Conservation (phyloP, 192 early-diverging fungal genomes). For the Podila minutissima region DNA sequence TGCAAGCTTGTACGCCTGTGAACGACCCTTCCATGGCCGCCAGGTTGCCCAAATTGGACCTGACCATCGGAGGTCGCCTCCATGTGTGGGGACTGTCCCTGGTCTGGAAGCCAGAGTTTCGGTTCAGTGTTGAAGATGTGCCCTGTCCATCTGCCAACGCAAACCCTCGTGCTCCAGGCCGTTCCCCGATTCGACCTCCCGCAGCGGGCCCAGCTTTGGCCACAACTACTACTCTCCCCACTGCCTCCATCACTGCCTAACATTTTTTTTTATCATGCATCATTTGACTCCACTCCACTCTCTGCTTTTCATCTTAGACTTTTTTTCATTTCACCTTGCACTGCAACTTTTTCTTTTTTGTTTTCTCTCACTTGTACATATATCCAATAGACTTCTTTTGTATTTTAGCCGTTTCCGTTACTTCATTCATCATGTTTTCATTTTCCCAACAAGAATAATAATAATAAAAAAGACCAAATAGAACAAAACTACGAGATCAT, state of each 20-base stretch:
- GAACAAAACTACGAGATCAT: too few relatives aligned
- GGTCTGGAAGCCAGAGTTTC: slow-evolving; percentile 43
- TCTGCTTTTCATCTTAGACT: background rate
- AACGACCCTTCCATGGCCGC: background rate
- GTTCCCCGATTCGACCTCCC: background rate
- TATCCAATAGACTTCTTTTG: background rate
- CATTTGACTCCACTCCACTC: too few relatives aligned
- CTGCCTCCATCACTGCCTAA: background rate
- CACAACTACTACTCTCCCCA: background rate
- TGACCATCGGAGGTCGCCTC: slow-evolving; percentile 13
- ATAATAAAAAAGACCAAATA: too few relatives aligned
- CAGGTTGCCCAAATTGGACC: slow-evolving; percentile 7
- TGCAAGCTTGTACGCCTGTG: background rate
- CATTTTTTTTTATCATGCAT: background rate
- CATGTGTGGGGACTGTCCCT: slow-evolving; percentile 37
- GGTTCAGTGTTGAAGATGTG: slow-evolving; percentile 6
- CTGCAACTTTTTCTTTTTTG: background rate
- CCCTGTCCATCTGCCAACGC: slow-evolving; percentile 30
- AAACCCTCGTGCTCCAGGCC: background rate
- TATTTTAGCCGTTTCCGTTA: background rate
- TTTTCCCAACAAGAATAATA: too few relatives aligned
- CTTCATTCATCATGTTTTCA: too few relatives aligned
- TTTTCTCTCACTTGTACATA: background rate
- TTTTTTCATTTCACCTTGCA: background rate
- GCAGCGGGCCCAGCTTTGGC: background rate